Base-by-base conservation (phyloP, 805 yeast genomes). In the Nakazawaea siamensis region DNA sequence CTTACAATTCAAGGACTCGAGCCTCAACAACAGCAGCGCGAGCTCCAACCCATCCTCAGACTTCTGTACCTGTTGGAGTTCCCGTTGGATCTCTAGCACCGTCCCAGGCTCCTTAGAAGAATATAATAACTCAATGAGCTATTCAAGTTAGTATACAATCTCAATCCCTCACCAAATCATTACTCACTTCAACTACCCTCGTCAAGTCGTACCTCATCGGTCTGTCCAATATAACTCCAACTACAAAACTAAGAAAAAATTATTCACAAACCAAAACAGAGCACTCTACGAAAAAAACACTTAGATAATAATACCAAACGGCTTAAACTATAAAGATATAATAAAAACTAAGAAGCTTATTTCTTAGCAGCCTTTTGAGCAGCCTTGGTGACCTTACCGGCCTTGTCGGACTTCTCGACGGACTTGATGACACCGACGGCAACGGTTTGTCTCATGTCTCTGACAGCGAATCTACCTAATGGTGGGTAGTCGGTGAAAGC, bases 381-480 rank as follows among this genome's bases (percentile, higher is more conserved):
- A 67, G 95, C 85, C 86, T 85, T 85, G 87, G 95, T 84, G 58
- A 84, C 92, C 87, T 85, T 84, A 71, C 86, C 88, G 60, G 86
- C 84, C 68, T 69, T 71, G 70, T 76, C 80, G 52, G 83, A 61
- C 82, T 86, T 86, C 60, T 74, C 94, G 57, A 86, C 95, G 49
- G 86, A 68, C 80, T 90, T 90, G 83, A 90, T 83, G 64, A 88
- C 95, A 84, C 97, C 97, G 65, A 88, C 97, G 66, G 97, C 97
- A 60, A 88, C 97, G 58, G 97, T 88, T 75, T 87, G 96, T 83
- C 97, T 84, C 97, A 87, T 87, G 74, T 87, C 97, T 83, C 97
- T 88, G 78, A 87, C 96, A 66, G 90, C 90, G 71, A 90, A 74
- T 80, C 97, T 87, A 71, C 95, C 92, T 67, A 90, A 70, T 71